These are phyloP conservation scores for Skeletonema costatum DNA, from an alignment of 108 stramenopile genomes.

Conservation along the genomic window DNA sequence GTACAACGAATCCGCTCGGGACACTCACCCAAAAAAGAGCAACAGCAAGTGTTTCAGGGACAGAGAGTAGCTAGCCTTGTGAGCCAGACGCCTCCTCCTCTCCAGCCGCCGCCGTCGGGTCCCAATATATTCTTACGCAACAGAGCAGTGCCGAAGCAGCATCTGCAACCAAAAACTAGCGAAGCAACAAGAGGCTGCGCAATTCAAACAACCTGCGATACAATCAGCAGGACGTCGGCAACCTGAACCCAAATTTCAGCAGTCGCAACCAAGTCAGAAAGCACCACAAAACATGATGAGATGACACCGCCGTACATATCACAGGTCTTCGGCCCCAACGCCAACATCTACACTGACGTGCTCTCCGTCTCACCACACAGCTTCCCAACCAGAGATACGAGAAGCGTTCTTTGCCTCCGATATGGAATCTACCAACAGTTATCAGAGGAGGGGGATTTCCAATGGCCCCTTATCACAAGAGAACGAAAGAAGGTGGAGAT, in stretches of 20 bases:
- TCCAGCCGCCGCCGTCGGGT: not conserved
- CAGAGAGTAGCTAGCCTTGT: not conserved
- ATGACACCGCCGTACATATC: constrained; percentile 13
- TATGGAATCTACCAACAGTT: constrained; percentile 34
- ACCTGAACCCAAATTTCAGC: not conserved
- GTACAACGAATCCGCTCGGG: not conserved
- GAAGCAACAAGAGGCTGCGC: not conserved
- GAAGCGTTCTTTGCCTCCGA: constrained; percentile 66
- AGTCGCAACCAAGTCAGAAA: not conserved
- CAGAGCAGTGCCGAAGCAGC: not conserved
- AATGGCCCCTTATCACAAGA: not conserved
- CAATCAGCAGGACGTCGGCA: not conserved
- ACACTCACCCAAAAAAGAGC: not conserved
- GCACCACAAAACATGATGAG: not conserved
- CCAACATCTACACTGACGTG: constrained; percentile 49
- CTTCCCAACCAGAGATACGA: constrained; percentile 52
- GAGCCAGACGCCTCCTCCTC: not conserved
- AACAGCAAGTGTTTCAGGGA: not conserved
- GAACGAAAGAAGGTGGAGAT: constrained; percentile 26
- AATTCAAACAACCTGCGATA: not conserved
- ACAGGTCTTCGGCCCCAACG: constrained; percentile 41
- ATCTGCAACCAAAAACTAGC: not conserved
- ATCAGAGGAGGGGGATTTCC: constrained; percentile 1
- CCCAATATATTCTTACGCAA: not conserved
- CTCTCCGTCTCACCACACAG: constrained; percentile 33